phyloP scores from a whole-genome alignment of 495 filamentous ascomycete genomes.

The Neurospora sp. region DNA sequence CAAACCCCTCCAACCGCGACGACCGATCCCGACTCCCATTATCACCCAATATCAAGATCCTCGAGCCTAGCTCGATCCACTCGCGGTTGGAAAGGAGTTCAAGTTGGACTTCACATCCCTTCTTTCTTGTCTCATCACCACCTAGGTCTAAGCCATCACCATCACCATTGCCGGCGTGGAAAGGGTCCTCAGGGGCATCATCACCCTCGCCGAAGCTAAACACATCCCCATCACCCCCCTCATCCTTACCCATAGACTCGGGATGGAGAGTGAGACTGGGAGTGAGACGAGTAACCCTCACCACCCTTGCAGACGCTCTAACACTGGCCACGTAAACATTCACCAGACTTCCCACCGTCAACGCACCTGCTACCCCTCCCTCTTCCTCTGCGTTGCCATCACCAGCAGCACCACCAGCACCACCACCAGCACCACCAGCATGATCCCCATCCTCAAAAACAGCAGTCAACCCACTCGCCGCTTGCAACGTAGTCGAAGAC shows the following conservation, averaged over 20 bases:
- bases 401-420: too few species aligned
- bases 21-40: slow-evolving; percentile 46
- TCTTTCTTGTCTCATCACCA: slow-evolving; percentile 23
- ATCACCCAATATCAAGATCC: slow-evolving; percentile 55
- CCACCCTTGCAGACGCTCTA: slow-evolving; percentile 65
- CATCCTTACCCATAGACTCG: too few species aligned
- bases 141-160: neutral
- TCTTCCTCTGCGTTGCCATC: neutral
- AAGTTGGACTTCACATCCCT: slow-evolving; percentile 57
- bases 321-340: slow-evolving; percentile 81
- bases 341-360: slow-evolving; percentile 46
- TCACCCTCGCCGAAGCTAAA: slow-evolving; percentile 3
- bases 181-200: slow-evolving; percentile 25
- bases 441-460: slow-evolving; percentile 33
- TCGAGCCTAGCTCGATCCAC: slow-evolving; percentile 74
- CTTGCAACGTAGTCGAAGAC: slow-evolving; percentile 41
- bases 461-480: slow-evolving; percentile 44
- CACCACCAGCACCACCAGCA: neutral
- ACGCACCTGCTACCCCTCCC: slow-evolving; percentile 19
- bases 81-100: slow-evolving; percentile 67
- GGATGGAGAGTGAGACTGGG: too few species aligned
- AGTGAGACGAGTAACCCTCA: slow-evolving; percentile 16
- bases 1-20: slow-evolving; percentile 54
- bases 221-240: too few species aligned
- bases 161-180: slow-evolving; percentile 5